Conservation (phyloP, 2,329 filamentous ascomycete genomes). For the Didymella glomerata region DNA sequence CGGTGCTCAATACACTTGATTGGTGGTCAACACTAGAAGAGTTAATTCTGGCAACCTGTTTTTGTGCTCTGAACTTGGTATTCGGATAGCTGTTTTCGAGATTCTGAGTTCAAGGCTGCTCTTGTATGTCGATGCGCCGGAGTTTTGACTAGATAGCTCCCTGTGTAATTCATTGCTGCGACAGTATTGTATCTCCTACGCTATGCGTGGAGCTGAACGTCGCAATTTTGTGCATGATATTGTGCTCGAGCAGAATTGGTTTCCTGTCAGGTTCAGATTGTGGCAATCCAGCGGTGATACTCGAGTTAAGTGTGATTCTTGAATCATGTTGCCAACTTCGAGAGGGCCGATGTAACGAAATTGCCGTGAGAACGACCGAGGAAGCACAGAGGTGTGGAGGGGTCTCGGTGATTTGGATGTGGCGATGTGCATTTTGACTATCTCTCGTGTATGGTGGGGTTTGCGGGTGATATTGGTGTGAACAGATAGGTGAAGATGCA, state of each 20-base stretch:
- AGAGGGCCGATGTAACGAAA: not conserved
- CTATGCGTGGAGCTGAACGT: no score
- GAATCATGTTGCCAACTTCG: not conserved
- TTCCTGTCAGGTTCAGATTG: no score
- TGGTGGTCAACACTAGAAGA: not conserved
- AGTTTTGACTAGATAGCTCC: no score
- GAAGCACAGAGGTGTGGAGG: not conserved
- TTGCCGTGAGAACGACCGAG: not conserved
- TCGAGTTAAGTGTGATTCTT: not conserved
- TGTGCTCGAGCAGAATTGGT: no score
- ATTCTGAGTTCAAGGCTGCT: no score
- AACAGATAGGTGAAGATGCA: not conserved
- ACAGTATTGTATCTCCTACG: no score
- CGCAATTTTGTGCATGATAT: no score
- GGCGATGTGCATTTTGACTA: conserved; percentile 3
- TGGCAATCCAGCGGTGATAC: not conserved
- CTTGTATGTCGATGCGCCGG: no score
- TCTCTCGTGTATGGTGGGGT: not conserved
- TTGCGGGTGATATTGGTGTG: not conserved
- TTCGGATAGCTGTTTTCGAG: no score
- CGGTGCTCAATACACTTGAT: not conserved
- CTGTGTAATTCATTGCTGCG: no score
- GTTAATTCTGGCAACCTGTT: no score
- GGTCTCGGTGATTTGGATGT: not conserved
- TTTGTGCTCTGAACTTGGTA: no score